Percentiles rank a stretch among this genome's conserved stretches.
phyloP scores from a whole-genome alignment of 345 rosid species.

The Ceriops tagal region DNA sequence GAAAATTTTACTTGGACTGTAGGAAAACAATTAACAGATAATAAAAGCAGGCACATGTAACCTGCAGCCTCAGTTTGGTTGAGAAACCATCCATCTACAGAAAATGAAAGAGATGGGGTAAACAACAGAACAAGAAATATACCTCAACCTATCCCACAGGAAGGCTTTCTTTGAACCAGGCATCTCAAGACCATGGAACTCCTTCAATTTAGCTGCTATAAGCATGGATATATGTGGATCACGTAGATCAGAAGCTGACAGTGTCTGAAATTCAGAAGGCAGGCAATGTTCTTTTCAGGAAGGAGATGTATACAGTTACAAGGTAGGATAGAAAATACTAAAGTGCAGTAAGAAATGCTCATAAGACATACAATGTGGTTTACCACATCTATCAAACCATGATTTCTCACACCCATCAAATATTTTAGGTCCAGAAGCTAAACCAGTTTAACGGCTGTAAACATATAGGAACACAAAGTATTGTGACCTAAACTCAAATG shows the following conservation, averaged over 20 bases:
- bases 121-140: constrained; percentile 7
- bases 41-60: too few relatives aligned
- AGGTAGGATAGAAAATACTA: too few relatives aligned
- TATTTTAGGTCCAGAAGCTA: not conserved
- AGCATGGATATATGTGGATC: constrained; percentile 28
- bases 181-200: constrained; percentile 32
- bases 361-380: not conserved
- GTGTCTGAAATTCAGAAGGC: constrained; percentile 19
- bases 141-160: constrained; percentile 30
- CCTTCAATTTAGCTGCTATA: constrained; percentile 32
- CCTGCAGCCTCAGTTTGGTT: too few relatives aligned
- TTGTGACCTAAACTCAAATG: not conserved
- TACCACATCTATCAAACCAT: not conserved
- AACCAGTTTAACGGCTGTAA: not conserved
- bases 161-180: constrained; percentile 20
- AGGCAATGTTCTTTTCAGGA: not conserved
- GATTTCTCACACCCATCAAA: not conserved
- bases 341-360: not conserved
- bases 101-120: not conserved
- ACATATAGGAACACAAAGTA: not conserved
- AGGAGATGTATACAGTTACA: not conserved
- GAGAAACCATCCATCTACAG: not conserved
- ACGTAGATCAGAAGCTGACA: constrained; percentile 29
- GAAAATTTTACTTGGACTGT: too few relatives aligned
- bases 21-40: too few relatives aligned